phyloP scores from a whole-genome alignment of 257 asterid species.

The Gentiana macrophylla region DNA sequence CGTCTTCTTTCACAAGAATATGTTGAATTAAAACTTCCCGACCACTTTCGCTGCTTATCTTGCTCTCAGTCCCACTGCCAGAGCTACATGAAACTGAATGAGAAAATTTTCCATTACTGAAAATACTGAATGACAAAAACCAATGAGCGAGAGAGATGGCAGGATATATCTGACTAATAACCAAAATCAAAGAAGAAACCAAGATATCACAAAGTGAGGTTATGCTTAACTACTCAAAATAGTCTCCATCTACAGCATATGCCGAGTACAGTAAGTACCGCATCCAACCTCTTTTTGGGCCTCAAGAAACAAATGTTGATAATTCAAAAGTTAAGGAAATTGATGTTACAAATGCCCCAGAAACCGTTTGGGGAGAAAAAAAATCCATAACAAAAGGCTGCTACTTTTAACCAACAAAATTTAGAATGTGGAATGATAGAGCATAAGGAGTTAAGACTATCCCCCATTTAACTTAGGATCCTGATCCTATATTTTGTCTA shows the following conservation, averaged over 20 bases:
- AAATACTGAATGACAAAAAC: conserved; percentile 2
- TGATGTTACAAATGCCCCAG: too few species aligned
- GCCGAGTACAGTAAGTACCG: background rate
- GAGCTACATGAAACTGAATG: conserved; percentile 61
- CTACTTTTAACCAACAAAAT: too few species aligned
- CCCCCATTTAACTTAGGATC: too few species aligned
- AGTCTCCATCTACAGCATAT: background rate
- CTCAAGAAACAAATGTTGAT: too few species aligned
- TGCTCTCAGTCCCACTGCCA: conserved; percentile 41
- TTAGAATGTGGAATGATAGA: too few species aligned
- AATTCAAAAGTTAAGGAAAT: too few species aligned
- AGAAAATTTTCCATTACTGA: conserved; percentile 7
- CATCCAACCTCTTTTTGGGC: too few species aligned
- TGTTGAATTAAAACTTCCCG: conserved; percentile 90
- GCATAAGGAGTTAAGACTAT: too few species aligned
- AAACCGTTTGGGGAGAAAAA: too few species aligned
- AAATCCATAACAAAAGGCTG: too few species aligned
- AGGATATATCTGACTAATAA: background rate
- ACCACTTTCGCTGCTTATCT: conserved; percentile 32
- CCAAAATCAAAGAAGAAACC: background rate
- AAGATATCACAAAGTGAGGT: background rate
- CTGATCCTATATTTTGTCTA: too few species aligned
- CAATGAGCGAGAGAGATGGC: background rate
- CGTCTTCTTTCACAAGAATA: conserved; percentile 88
- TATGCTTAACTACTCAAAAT: background rate